phyloP scores from a whole-genome alignment of 1,284 basidiomycete genomes.

The Calocybe gambosa region DNA sequence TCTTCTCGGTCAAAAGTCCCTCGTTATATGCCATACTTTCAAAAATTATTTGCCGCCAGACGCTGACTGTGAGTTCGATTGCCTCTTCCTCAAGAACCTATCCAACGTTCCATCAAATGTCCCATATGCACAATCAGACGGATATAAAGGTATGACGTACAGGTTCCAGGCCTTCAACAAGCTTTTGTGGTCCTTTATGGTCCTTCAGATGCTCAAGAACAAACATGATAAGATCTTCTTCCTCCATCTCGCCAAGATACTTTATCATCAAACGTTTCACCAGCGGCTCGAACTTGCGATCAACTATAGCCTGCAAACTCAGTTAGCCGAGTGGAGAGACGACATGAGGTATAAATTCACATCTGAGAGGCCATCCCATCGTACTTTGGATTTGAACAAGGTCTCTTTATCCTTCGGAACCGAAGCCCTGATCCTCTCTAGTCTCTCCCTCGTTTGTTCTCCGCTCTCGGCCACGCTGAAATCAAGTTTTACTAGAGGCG shows the following conservation, averaged over 20 bases:
- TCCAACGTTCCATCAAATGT: background rate
- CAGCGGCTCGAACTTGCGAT: conserved; percentile 75
- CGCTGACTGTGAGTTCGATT: conserved; percentile 58
- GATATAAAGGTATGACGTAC: conserved; percentile 42
- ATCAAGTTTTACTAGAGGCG: conserved; percentile 79
- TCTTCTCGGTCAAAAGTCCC: conserved; percentile 71
- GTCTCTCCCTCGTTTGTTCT: conserved; percentile 69
- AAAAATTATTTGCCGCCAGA: conserved; percentile 88
- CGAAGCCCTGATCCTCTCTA: conserved; percentile 67
- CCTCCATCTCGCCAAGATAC: conserved; percentile 82
- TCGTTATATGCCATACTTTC: conserved; percentile 87
- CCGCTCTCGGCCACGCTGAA: conserved; percentile 72
- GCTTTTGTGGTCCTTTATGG: conserved; percentile 73
- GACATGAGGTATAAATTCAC: conserved; percentile 38
- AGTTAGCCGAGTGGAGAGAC: conserved; percentile 11
- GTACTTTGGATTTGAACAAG: conserved; percentile 73
- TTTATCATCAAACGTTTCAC: conserved; percentile 76
- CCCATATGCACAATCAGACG: conserved; percentile 7
- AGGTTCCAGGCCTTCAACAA: conserved; percentile 82
- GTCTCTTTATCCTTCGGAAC: conserved; percentile 70
- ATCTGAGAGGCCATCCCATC: conserved; percentile 83
- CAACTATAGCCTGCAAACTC: conserved; percentile 57
- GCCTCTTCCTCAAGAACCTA: conserved; percentile 90
- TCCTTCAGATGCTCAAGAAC: conserved; percentile 84
- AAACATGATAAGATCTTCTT: conserved; percentile 86